Base-by-base conservation (phyloP, 768 basidiomycete species). In the Clitopilus passeckerianus region DNA sequence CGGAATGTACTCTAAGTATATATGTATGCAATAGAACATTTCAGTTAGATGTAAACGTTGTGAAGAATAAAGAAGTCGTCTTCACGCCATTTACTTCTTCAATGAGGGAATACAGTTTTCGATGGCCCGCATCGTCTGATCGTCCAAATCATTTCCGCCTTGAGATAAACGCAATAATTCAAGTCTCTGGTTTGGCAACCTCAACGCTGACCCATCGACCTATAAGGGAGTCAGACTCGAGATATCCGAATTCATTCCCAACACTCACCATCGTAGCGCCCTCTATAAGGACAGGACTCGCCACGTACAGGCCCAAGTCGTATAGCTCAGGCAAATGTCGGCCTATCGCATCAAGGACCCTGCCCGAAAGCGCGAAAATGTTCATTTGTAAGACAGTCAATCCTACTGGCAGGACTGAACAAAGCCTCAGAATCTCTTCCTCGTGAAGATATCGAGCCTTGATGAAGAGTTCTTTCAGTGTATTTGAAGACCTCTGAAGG, bases 381-480 rank as follows among this genome's bases (percentile, higher is more conserved):
- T 55, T 55, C n/a, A 55, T 55, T 10, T 37, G 33, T 10, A 55
- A 27, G 33, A 34, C 6, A 5, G 30, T 55, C 18, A 55, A 55
- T 4, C 30, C 33, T 10, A 16, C 6, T 24, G n/a, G 30, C 16
- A 55, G 16, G 54, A 67, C 67, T 10, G 62, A 35, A 1, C 72
- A 54, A 8, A 79, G 61, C 5, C 52, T 59, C 10, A 41, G 57
- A 14, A 75, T 64, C 56, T 80, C 77, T 6, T 70, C 63, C 1
- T 63, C 61, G 14, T 69, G 62, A 3, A 80, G 66, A 61, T 78
- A 80, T 1, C 77, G 74, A 59, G 79, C 78, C 34, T 76, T 68
- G 18, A 82, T 71, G 7, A 66, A 69, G 1, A 82, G 65, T 0
- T 62, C 64, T 10, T 63, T 68, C 22, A 82, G 64, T 0, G 74